Conservation (phyloP, 2,329 filamentous ascomycete genomes). For the Beauveria brongniartii region DNA sequence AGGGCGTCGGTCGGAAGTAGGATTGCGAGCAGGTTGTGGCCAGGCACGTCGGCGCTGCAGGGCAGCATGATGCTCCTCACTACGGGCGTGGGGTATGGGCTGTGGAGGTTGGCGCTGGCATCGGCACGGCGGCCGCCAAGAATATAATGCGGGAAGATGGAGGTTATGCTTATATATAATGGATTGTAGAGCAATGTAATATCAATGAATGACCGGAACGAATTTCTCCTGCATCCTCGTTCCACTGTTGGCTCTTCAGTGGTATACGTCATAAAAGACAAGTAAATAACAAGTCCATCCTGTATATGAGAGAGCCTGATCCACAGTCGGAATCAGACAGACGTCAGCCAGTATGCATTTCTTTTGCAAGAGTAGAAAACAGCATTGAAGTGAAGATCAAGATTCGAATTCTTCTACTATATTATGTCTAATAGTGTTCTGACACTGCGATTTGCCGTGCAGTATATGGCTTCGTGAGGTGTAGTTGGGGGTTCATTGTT, state of each 20-base stretch:
- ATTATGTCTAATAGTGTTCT: too few relatives aligned
- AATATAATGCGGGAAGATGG: background rate
- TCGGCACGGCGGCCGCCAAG: slow-evolving; percentile 2
- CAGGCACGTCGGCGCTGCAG: background rate
- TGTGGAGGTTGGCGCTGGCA: slow-evolving; percentile 4
- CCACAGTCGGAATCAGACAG: background rate
- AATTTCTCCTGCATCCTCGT: too few relatives aligned
- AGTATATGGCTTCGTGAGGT: too few relatives aligned
- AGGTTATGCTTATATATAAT: background rate
- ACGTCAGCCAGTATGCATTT: background rate
- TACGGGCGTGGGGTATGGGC: slow-evolving; percentile 3
- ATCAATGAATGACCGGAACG: background rate
- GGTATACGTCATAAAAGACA: too few relatives aligned
- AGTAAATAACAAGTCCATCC: background rate
- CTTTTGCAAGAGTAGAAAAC: too few relatives aligned
- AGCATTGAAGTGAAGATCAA: too few relatives aligned
- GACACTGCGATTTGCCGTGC: too few relatives aligned
- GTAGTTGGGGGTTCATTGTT: too few relatives aligned
- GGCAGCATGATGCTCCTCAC: slow-evolving; percentile 5
- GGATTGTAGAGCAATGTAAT: too few relatives aligned
- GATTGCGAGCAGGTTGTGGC: background rate
- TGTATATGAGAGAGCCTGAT: slow-evolving; percentile 6
- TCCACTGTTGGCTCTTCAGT: too few relatives aligned
- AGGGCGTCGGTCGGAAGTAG: background rate
- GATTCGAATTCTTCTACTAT: too few relatives aligned